These are phyloP conservation scores for Lentinula edodes DNA, from an alignment of 768 basidiomycete species.

Conservation along the genomic window DNA sequence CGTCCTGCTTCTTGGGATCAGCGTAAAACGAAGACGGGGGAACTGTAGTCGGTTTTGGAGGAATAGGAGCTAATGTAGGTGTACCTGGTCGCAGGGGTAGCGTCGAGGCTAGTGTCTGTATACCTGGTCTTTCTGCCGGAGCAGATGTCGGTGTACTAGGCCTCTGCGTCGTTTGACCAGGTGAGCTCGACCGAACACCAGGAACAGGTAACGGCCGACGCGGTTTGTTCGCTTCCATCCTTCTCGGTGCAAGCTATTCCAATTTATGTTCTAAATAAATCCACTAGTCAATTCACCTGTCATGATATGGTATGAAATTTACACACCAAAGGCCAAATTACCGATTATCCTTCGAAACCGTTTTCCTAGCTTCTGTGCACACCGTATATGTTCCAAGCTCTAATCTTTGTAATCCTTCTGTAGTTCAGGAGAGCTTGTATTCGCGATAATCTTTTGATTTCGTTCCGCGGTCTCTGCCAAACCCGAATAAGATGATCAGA, in stretches of 20 bases:
- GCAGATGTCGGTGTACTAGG: not conserved
- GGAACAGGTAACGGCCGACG: slow-evolving; percentile 11
- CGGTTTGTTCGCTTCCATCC: not conserved
- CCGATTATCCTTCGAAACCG: too few relatives aligned
- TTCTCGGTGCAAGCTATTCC: not conserved
- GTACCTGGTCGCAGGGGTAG: not conserved
- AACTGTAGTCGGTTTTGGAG: slow-evolving; percentile 7
- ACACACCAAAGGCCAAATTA: too few relatives aligned
- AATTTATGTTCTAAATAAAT: not conserved
- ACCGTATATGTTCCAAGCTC: too few relatives aligned
- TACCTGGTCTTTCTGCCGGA: slow-evolving; percentile 11
- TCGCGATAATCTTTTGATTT: too few relatives aligned
- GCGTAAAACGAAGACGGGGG: slow-evolving; percentile 35
- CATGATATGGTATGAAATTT: too few relatives aligned
- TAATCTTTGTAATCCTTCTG: too few relatives aligned
- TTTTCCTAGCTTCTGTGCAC: too few relatives aligned
- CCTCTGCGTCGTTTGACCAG: not conserved
- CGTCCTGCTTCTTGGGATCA: slow-evolving; percentile 17
- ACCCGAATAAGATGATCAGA: too few relatives aligned
- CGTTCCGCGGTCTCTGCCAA: too few relatives aligned
- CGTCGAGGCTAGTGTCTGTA: slow-evolving; percentile 4
- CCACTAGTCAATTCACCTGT: too few relatives aligned
- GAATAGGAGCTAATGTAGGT: not conserved
- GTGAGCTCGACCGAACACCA: not conserved
- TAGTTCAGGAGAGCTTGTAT: too few relatives aligned